phyloP scores from a whole-genome alignment of 2,329 filamentous ascomycete genomes.

The Monilinia fructicola region DNA sequence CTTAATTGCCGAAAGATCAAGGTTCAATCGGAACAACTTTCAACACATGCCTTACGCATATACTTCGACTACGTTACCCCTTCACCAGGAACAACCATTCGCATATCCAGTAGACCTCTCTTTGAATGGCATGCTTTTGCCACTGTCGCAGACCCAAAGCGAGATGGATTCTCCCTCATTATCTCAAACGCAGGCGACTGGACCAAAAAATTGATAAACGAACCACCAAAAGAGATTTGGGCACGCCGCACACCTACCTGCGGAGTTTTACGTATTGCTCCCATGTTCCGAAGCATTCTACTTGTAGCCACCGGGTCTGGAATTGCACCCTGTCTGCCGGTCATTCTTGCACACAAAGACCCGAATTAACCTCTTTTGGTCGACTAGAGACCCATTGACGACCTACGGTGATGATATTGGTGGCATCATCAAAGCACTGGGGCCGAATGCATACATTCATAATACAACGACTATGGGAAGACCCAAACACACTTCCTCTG shows the following conservation, averaged over 20 bases:
- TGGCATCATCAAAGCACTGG: conserved; percentile 38
- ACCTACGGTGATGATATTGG: conserved; percentile 43
- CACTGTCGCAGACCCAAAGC: conserved; percentile 61
- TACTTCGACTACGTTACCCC: conserved; percentile 65
- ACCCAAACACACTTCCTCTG: conserved; percentile 41
- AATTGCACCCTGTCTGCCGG: conserved; percentile 63
- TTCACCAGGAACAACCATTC: conserved; percentile 55
- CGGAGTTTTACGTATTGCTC: conserved; percentile 66
- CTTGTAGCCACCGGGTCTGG: conserved; percentile 72
- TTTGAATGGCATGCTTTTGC: conserved; percentile 76
- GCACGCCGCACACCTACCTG: conserved; percentile 65
- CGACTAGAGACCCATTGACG: conserved; percentile 39
- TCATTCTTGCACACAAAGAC: conserved; percentile 34
- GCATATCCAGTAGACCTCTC: conserved; percentile 62
- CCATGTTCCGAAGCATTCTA: conserved; percentile 63
- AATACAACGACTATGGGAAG: conserved; percentile 42
- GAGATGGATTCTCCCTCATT: conserved; percentile 61
- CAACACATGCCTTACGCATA: conserved; percentile 68
- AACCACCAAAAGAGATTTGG: conserved; percentile 63
- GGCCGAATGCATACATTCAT: conserved; percentile 41
- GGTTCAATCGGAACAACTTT: conserved; percentile 66
- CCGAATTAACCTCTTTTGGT: conserved; percentile 41
- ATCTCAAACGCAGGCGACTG: conserved; percentile 75
- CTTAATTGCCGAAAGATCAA: conserved; percentile 65
- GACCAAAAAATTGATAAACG: conserved; percentile 63